A percentile compares a stretch with the other conserved stretches of the same genome.
These are phyloP conservation scores for Colletotrichum sp. DNA, from an alignment of 2,329 filamentous ascomycete species.

Conservation along the genomic window DNA sequence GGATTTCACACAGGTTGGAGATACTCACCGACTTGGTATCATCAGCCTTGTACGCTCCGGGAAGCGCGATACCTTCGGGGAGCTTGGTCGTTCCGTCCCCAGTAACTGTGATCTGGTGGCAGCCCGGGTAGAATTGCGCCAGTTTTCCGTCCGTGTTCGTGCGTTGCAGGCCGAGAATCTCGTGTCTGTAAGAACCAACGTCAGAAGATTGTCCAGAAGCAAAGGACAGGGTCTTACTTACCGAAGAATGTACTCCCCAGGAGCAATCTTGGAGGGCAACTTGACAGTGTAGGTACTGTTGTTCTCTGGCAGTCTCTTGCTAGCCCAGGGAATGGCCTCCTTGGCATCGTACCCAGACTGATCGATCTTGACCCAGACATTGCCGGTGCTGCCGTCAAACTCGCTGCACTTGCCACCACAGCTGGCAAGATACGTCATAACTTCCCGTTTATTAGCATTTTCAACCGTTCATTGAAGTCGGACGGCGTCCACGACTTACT, in stretches of 20 bases:
- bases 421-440: conserved; percentile 35
- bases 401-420: conserved; percentile 28
- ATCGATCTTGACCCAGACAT: conserved; percentile 41
- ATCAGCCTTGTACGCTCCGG: conserved; percentile 24
- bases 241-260: conserved; percentile 53
- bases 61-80: conserved; percentile 25
- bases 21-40: conserved; percentile 24
- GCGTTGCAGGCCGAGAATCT: conserved; percentile 59
- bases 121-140: conserved; percentile 62
- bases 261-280: conserved; percentile 45
- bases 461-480: neutral
- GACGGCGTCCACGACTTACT: neutral
- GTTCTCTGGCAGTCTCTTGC: conserved; percentile 35
- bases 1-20: fast-evolving
- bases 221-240: neutral
- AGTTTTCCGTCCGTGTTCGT: conserved; percentile 50
- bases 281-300: conserved; percentile 39
- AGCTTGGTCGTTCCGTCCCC: conserved; percentile 47
- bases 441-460: neutral
- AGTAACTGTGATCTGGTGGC: conserved; percentile 60
- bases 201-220: neutral
- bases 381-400: conserved; percentile 24
- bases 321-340: conserved; percentile 35
- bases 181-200: conserved; percentile 36
- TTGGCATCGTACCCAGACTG: conserved; percentile 35